Conservation (phyloP, 495 filamentous ascomycete species). For the Jackrogersella minutella region DNA sequence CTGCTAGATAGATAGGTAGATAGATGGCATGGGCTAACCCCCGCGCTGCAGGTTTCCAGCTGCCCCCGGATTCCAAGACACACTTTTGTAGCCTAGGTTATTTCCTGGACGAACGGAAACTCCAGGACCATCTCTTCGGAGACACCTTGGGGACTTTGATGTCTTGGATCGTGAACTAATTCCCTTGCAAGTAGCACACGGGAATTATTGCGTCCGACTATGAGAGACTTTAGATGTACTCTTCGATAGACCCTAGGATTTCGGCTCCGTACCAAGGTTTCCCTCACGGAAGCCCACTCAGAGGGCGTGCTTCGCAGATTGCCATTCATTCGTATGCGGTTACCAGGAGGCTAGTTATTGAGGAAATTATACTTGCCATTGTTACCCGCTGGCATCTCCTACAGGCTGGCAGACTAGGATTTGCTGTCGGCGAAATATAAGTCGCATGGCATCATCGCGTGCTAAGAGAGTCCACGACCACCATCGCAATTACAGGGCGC, state of each 20-base stretch:
- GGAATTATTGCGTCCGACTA: conserved; percentile 12
- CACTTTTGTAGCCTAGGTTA: conserved; percentile 16
- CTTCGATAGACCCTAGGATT: conserved; percentile 1
- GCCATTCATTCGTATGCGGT: conserved; percentile 1
- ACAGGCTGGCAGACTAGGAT: conserved; percentile 20
- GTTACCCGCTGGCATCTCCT: conserved; percentile 3
- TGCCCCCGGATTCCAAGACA: conserved; percentile 41
- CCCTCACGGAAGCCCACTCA: conserved; percentile 10
- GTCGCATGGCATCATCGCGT: conserved; percentile 42
- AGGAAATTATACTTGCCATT: conserved; percentile 6
- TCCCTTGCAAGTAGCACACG: conserved; percentile 18
- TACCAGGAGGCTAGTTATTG: neutral
- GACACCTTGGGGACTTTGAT: conserved; percentile 16
- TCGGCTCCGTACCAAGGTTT: conserved; percentile 7
- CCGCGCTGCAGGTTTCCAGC: conserved; percentile 40
- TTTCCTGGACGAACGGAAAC: conserved; percentile 39
- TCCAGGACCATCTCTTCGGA: conserved; percentile 14
- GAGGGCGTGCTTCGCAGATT: conserved; percentile 13
- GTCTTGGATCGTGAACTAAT: conserved; percentile 24
- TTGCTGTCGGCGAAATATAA: conserved; percentile 41
- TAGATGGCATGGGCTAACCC: conserved; percentile 27
- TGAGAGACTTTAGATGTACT: conserved; percentile 2
- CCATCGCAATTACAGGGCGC: conserved; percentile 34
- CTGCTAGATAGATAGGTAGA: conserved; percentile 37
- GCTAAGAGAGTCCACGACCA: conserved; percentile 15